Evolutionary conservation across 164 flowering plant species (phyloP), one percentile per base, ranked within the genome.

Genomic region (Magnolia sinica): DNA sequence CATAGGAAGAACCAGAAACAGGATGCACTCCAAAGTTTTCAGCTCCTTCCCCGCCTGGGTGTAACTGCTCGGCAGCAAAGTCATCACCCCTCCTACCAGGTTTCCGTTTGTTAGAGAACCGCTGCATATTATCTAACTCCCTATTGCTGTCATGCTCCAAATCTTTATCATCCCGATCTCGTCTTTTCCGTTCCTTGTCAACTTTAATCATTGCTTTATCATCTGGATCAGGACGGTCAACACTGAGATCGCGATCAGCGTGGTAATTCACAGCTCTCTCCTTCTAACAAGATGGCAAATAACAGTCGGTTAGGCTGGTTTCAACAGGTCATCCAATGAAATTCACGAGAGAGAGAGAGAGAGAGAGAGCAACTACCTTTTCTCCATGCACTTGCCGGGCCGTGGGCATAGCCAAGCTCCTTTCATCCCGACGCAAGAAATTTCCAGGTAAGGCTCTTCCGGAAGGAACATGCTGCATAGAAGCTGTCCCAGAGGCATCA

Each of bases 121-220:
- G 89, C 58, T 85, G 91, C 83, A 83, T 75, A 81, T 68, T 70
- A n/a, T 79, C 83, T 66, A 79, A 78, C 68, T 91, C 92, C 78
- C 89, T 82, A 78, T 69, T 74, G 64, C 80, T 80, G 73, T 86
- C 91, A 81, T 79, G 86, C 61, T 91, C 94, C 59, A 85, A 78
- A 72, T 87, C 92, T 80, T 83, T 83, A 80, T 88, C 92, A 79
- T 88, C 94, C 50, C 79, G 77, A 64, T 85, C 89, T 70, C 85
- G 87, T 76, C 83, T 90, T 59, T 87, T 67, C 76, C 86, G 90
- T 66, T 88, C 94, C 80, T 91, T 89, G 64, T 85, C 91, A 73
- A 73, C 66, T 77, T 81, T 91, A 58, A 79, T 13, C 50, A 81
- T 2, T 19, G 76, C 49, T 81, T 81, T 87, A 31, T 90, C 94